phyloP scores from a whole-genome alignment of 495 filamentous ascomycete species.

The Lasiosphaeriaceae sp. region DNA sequence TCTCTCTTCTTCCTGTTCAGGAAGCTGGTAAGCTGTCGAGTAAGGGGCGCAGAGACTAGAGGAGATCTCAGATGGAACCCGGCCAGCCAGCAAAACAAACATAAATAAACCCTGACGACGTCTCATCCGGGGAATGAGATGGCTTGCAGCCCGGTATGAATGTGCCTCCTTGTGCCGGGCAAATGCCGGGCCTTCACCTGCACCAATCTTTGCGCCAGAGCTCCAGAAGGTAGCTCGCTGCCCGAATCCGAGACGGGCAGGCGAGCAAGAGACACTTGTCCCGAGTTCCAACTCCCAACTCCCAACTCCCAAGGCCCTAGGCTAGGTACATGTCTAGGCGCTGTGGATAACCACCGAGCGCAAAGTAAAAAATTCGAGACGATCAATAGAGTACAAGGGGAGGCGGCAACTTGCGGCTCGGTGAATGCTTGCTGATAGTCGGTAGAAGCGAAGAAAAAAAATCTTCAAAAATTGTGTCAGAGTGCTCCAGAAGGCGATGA shows the following conservation, averaged over 20 bases:
- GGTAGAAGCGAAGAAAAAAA: background rate
- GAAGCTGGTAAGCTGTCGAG: constrained; percentile 8
- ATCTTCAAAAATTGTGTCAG: background rate
- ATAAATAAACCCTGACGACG: background rate
- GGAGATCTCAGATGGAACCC: background rate
- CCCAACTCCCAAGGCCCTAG: background rate
- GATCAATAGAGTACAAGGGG: background rate
- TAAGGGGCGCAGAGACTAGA: background rate
- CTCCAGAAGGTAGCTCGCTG: too few species aligned
- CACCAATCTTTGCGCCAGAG: background rate
- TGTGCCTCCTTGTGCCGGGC: background rate
- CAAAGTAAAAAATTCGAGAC: background rate
- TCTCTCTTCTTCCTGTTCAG: constrained; percentile 9
- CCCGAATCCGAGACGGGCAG: too few species aligned
- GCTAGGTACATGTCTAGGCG: background rate
- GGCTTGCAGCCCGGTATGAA: background rate
- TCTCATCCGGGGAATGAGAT: background rate
- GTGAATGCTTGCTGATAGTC: background rate
- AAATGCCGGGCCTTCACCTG: background rate
- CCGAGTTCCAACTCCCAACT: background rate
- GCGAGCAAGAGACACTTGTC: background rate
- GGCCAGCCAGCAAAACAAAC: background rate
- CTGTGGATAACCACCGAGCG: background rate
- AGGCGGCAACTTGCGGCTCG: background rate
- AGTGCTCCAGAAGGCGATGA: background rate